Evolutionary conservation across 1,284 basidiomycete species (phyloP), one percentile per base, ranked within the genome.

Genomic region (Baeospora myosura): DNA sequence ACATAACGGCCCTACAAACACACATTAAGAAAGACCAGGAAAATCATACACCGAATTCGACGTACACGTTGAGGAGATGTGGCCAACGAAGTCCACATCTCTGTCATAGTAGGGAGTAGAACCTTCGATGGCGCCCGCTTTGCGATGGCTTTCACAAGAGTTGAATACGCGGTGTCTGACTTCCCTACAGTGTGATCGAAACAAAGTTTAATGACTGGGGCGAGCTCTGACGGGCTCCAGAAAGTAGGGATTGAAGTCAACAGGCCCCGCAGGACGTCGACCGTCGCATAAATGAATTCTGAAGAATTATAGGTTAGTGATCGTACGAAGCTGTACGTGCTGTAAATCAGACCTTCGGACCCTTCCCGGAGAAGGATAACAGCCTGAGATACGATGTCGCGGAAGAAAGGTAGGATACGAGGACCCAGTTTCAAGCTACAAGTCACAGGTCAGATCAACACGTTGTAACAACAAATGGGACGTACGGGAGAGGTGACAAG

Each of bases 331-430:
- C 23, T 43, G 62, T n/a, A n/a, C n/a, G n/a, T n/a, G n/a, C n/a
- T n/a, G n/a, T n/a, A n/a, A n/a, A n/a, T n/a, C 52, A 49, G 55
- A 58, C 66, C 61, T 41, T 61, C 52, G 18, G 65, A 57, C 25
- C 62, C 59, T 41, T 69, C 64, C 12, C 66, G 66, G 33, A 83
- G 64, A 29, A 80, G 55, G 6, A 57, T 49, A 21, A 81, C 65
- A 45, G 76, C 77, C 40, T 78, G 68, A 5, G 74, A 63, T 23
- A 88, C 71, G 36, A 92, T 74, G n/a, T 76, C 70, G 42, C 79
- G 79, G 60, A 93, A 82, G 62, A 79, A 74, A 4, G 92, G 88
- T 39, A 96, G 89, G 38, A 89, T 70, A 0, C 92, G 81, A 16
- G 91, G 88, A 0, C 88, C 89, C n/a, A 94, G 73, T 42, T 80